These are phyloP conservation scores for Apiospora sp. DNA, from an alignment of 2,329 filamentous ascomycete genomes.

Conservation along the genomic window DNA sequence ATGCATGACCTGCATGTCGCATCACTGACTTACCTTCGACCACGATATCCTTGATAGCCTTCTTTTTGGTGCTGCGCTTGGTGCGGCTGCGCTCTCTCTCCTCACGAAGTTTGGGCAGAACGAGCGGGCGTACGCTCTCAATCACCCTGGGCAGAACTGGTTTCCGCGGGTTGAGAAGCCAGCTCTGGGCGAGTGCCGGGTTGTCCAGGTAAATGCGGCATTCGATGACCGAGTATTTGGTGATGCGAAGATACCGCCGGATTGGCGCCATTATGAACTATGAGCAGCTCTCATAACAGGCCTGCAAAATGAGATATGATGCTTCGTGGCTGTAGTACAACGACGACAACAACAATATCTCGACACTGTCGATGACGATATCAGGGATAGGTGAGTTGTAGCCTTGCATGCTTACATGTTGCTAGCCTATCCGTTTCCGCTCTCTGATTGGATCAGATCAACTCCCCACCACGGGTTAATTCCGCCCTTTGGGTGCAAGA, in stretches of 20 bases:
- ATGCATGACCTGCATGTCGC: slow-evolving; percentile 24
- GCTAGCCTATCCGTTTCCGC: background rate
- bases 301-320: background rate
- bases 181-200: slow-evolving; percentile 81
- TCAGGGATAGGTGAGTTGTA: background rate
- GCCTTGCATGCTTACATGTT: background rate
- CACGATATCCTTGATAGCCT: slow-evolving; percentile 87
- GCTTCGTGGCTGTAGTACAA: background rate
- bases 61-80: slow-evolving; percentile 75
- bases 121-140: slow-evolving; percentile 81
- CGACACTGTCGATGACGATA: slow-evolving; percentile 8
- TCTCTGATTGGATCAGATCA: background rate
- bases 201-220: slow-evolving; percentile 96
- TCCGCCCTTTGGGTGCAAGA: background rate
- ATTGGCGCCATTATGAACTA: slow-evolving; percentile 78
- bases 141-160: slow-evolving; percentile 85
- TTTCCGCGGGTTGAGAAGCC: slow-evolving; percentile 81
- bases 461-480: background rate
- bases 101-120: slow-evolving; percentile 90
- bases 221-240: slow-evolving; percentile 94
- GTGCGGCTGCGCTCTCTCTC: slow-evolving; percentile 67
- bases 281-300: background rate
- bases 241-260: slow-evolving; percentile 88
- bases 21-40: slow-evolving; percentile 67
- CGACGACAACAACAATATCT: background rate